Base-by-base conservation (phyloP, 2,329 filamentous ascomycete genomes). In the Exserohilum rostratum region DNA sequence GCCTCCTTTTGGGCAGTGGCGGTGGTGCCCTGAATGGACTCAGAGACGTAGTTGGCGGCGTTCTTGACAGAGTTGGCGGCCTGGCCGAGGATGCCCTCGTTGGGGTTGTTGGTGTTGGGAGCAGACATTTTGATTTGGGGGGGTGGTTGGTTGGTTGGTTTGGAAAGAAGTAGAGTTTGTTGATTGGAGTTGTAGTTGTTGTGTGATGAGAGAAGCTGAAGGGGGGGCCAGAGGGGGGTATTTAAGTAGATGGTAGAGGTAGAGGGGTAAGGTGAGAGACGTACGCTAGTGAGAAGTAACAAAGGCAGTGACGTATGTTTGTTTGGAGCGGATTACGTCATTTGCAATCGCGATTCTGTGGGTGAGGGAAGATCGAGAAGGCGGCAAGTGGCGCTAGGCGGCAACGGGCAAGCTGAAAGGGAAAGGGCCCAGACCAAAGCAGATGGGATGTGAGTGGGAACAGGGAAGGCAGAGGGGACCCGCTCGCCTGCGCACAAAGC, bases 41-140 rank as follows among this genome's bases (percentile, higher is more conserved):
- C 87, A 64, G 84, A 77, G 78, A 88, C 85, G 83, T 88, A 88
- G 83, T 87, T 88, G 78, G 79, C 85, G 70, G 82, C 83, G 78
- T 87, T 84, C 80, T 37, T 68, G 61, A 73, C 61, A 43, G 70
- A 70, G 72, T 76, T 76, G 71, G 62, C 57, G 64, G 68, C 62
- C 69, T 76, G 71, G 66, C 75, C 75, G 68, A 78, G 67, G 67
- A 78, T 75, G 63, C 75, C 75, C 68, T 78, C 73, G 67, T 77
- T 77, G 58, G 76, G 76, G 58, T 66, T 71, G 69, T 78, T 72
- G 65, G 68, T 72, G 74, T 78, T 78, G 64, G 76, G 76, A 53
- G 72, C 75, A 76, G 76, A 76, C 76, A 78, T 78, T 51, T 67
- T 77, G 74, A 65, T 4, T 4, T 25, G 4, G 22, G 22, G n/a